These are phyloP conservation scores for Xylaria longipes DNA, from an alignment of 495 filamentous ascomycete genomes.

Conservation along the genomic window DNA sequence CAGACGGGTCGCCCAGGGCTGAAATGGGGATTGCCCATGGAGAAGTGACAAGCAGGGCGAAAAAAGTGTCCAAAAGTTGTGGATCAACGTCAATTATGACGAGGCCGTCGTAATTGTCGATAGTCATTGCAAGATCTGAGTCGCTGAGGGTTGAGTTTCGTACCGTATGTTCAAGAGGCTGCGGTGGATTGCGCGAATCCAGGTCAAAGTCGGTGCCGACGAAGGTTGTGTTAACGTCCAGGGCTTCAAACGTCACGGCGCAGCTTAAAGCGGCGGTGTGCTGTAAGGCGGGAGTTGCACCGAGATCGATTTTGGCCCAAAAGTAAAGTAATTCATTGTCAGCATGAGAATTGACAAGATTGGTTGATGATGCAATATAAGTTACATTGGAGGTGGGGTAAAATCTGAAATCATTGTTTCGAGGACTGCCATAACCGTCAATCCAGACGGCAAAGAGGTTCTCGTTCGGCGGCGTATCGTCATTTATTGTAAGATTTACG, in stretches of 20 bases:
- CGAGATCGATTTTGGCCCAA: not conserved
- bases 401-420: no score
- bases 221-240: conserved; percentile 12
- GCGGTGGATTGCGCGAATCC: not conserved
- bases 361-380: not conserved
- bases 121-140: not conserved
- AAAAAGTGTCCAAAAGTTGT: not conserved
- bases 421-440: not conserved
- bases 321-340: not conserved
- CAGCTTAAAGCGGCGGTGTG: not conserved
- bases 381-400: not conserved
- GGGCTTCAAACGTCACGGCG: not conserved
- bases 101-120: not conserved
- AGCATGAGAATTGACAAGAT: not conserved
- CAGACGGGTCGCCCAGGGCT: not conserved
- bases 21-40: conserved; percentile 9
- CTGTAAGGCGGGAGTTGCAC: not conserved
- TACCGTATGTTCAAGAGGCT: not conserved
- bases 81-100: not conserved
- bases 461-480: not conserved
- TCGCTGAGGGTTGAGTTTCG: not conserved
- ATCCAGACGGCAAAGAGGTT: not conserved
- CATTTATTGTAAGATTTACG: not conserved
- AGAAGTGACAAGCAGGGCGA: not conserved
- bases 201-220: not conserved